Conservation (phyloP, 192 early-diverging fungal genomes). For the Thamnidium elegans region DNA sequence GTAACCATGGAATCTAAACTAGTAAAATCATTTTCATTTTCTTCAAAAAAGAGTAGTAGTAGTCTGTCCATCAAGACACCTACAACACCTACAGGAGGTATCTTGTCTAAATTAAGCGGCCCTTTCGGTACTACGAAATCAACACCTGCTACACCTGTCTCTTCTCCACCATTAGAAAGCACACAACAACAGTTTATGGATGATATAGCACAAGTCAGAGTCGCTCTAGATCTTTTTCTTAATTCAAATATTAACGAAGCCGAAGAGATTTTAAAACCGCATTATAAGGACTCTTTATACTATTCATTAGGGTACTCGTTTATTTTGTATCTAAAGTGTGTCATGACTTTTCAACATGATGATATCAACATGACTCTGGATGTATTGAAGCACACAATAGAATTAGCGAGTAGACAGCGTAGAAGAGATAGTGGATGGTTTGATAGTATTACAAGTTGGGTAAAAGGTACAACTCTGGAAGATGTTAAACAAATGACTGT, state of each 20-base stretch:
- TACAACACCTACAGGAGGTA: background rate
- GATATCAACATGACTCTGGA: conserved; percentile 66
- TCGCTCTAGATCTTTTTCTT: conserved; percentile 71
- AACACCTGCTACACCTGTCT: background rate
- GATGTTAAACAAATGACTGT: conserved; percentile 52
- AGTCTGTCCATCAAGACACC: background rate
- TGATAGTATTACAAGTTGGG: conserved; percentile 47
- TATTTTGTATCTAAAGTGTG: conserved; percentile 64
- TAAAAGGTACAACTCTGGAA: conserved; percentile 40
- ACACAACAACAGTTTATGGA: background rate
- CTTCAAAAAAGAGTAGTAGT: no score
- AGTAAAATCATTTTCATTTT: background rate
- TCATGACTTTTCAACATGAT: conserved; percentile 75
- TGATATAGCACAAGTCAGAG: conserved; percentile 43
- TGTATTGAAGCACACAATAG: conserved; percentile 59
- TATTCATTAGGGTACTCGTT: conserved; percentile 68
- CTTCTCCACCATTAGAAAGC: background rate
- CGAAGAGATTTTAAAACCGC: conserved; percentile 51
- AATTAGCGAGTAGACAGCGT: conserved; percentile 56
- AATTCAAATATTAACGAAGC: conserved; percentile 71
- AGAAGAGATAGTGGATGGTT: conserved; percentile 55
- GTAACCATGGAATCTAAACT: background rate
- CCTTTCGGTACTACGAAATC: background rate
- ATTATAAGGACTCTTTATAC: conserved; percentile 56
- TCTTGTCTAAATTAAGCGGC: conserved; percentile 1